phyloP scores from a whole-genome alignment of 345 rosid genomes.

The Euphorbia tirucalli region DNA sequence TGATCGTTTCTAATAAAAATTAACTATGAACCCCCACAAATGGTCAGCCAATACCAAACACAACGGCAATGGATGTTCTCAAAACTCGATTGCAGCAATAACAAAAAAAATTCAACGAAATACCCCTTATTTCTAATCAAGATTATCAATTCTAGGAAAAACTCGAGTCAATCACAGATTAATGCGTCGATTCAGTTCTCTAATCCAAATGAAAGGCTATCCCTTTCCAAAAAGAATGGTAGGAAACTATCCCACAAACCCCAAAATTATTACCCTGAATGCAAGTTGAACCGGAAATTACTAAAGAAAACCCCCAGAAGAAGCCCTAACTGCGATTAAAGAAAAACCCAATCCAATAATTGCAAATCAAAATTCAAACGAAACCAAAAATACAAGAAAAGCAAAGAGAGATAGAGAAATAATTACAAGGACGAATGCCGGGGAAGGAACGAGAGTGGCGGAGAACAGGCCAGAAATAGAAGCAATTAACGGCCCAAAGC shows the following conservation, averaged over 20 bases:
- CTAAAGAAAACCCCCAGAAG: neutral
- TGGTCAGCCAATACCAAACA: neutral
- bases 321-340: neutral
- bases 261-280: no score
- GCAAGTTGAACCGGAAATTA: no score
- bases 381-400: neutral
- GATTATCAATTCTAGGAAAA: neutral
- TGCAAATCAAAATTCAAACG: neutral
- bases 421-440: conserved; percentile 61
- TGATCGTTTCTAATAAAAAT: neutral
- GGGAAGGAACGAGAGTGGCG: conserved; percentile 84
- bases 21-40: neutral
- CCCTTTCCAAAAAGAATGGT: neutral
- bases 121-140: neutral
- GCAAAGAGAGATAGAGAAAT: conserved; percentile 8
- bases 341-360: neutral
- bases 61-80: neutral
- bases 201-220: neutral
- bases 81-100: neutral
- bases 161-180: no score
- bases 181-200: neutral
- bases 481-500: conserved; percentile 97
- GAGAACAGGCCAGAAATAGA: conserved; percentile 99
- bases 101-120: neutral
- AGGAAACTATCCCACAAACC: neutral